Evolutionary conservation across 2,329 filamentous ascomycete species (phyloP).

Genomic region (Colletotrichum siamense): DNA sequence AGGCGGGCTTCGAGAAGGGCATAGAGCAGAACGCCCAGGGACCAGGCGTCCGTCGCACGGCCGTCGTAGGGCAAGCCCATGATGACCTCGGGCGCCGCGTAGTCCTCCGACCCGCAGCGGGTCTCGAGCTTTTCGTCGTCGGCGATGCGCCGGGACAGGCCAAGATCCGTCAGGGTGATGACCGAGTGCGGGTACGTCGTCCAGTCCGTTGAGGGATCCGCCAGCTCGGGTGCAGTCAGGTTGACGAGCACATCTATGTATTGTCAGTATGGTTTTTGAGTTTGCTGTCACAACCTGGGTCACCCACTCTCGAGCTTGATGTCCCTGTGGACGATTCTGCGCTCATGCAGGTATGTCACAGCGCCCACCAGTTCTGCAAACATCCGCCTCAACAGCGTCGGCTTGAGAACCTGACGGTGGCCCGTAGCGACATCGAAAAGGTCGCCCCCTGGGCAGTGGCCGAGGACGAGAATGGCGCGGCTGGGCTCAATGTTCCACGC

Average conservation of each 20-base stretch:
- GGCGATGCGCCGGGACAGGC: conserved; percentile 84
- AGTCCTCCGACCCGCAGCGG: conserved; percentile 94
- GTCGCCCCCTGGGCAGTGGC: conserved; percentile 93
- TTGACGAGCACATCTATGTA: conserved; percentile 86
- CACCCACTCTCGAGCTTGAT: conserved; percentile 93
- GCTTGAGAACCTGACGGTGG: conserved; percentile 70
- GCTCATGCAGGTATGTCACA: conserved; percentile 82
- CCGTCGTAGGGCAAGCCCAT: conserved; percentile 96
- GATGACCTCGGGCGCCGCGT: conserved; percentile 94
- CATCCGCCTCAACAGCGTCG: conserved; percentile 78
- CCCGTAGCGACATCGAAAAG: conserved; percentile 89
- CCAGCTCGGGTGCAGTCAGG: conserved; percentile 70
- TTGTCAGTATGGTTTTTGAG: conserved; percentile 5
- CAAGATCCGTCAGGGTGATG: conserved; percentile 89
- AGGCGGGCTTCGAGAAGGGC: conserved; percentile 91
- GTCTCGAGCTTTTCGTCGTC: conserved; percentile 91
- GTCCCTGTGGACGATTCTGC: conserved; percentile 92
- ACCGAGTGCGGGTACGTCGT: conserved; percentile 80
- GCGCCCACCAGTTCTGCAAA: conserved; percentile 90
- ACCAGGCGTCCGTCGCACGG: conserved; percentile 92
- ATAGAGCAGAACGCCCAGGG: conserved; percentile 90
- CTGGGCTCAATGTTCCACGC: conserved; percentile 87
- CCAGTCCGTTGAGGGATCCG: conserved; percentile 71
- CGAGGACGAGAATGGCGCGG: conserved; percentile 83
- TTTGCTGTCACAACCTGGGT: background rate